A percentile compares a stretch with the other conserved stretches of the same genome.
Conservation (phyloP, 257 asterid species). For the Henckelia pumila region DNA sequence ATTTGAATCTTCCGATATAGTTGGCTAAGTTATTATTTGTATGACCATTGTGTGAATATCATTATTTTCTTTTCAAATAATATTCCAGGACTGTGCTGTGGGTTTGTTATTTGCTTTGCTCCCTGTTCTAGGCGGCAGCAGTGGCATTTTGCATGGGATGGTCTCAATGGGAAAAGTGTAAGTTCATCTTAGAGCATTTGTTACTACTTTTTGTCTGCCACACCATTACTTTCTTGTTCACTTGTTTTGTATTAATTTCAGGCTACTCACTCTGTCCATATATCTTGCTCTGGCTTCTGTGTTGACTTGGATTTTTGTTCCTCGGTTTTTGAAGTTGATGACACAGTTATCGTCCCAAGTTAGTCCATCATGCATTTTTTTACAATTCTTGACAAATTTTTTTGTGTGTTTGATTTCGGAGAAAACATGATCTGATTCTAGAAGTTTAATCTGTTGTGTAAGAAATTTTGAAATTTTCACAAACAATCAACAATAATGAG, state of each 20-base stretch:
- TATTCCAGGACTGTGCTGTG: conserved; percentile 85
- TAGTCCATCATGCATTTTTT: conserved; percentile 32
- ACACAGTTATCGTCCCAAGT: conserved; percentile 80
- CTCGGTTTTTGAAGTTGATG: conserved; percentile 86
- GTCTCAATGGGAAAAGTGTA: conserved; percentile 87
- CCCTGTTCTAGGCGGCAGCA: conserved; percentile 87
- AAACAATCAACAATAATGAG: conserved; percentile 1
- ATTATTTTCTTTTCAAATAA: conserved; percentile 18
- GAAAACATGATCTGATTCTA: neutral
- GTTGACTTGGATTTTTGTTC: conserved; percentile 81
- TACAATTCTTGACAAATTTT: neutral
- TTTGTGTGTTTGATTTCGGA: conserved; percentile 4
- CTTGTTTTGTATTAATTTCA: conserved; percentile 32
- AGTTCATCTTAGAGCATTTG: conserved; percentile 27
- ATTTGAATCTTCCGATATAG: conserved; percentile 18
- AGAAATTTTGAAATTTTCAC: conserved; percentile 6
- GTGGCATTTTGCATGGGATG: conserved; percentile 84
- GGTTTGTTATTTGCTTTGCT: conserved; percentile 92
- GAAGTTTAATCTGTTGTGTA: neutral
- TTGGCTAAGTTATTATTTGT: neutral
- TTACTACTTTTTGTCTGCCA: conserved; percentile 7
- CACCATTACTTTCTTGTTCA: conserved; percentile 21
- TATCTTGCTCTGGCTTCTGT: conserved; percentile 71
- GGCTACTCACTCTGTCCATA: conserved; percentile 65
- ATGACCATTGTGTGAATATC: conserved; percentile 9